phyloP scores from a whole-genome alignment of 345 rosid species.

The Trapa incisa region DNA sequence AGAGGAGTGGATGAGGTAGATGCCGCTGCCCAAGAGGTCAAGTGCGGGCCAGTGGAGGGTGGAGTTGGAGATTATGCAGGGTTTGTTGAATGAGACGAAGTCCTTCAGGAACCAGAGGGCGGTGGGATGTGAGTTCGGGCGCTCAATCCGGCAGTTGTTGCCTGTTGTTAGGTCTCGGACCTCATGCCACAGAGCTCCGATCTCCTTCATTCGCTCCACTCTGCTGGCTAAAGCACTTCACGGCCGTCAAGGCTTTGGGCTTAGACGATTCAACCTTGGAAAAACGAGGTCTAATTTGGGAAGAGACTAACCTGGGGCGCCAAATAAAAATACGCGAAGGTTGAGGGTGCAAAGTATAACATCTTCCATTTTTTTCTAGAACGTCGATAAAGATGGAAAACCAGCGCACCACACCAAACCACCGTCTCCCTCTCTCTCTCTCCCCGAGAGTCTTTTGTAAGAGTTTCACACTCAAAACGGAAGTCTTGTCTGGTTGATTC shows the following conservation, averaged over 20 bases:
- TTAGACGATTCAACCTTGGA: background rate
- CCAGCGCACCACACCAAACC: background rate
- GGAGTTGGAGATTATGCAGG: slow-evolving; percentile 66
- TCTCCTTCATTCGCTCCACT: slow-evolving; percentile 8
- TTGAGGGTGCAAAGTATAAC: background rate
- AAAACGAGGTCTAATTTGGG: background rate
- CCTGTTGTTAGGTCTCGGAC: slow-evolving; percentile 55
- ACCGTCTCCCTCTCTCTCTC: too few relatives aligned
- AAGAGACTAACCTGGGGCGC: background rate
- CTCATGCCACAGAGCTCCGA: slow-evolving; percentile 51
- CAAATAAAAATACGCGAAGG: background rate
- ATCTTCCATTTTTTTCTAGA: background rate
- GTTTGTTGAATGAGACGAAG: slow-evolving; percentile 64
- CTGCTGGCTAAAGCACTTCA: too few relatives aligned
- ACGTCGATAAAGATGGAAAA: background rate
- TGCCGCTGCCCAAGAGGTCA: slow-evolving; percentile 44
- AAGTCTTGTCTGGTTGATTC: background rate
- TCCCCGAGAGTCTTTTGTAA: too few relatives aligned
- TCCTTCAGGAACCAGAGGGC: slow-evolving; percentile 54
- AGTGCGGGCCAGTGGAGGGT: slow-evolving; percentile 64
- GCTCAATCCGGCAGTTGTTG: slow-evolving; percentile 23
- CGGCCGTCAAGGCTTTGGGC: too few relatives aligned
- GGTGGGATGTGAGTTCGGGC: slow-evolving; percentile 37
- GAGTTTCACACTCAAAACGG: background rate
- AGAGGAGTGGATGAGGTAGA: slow-evolving; percentile 39